Evolutionary conservation across 2,329 filamentous ascomycete genomes (phyloP), one percentile per base, ranked within the genome.

Genomic region (Aspergillaceae sp.): DNA sequence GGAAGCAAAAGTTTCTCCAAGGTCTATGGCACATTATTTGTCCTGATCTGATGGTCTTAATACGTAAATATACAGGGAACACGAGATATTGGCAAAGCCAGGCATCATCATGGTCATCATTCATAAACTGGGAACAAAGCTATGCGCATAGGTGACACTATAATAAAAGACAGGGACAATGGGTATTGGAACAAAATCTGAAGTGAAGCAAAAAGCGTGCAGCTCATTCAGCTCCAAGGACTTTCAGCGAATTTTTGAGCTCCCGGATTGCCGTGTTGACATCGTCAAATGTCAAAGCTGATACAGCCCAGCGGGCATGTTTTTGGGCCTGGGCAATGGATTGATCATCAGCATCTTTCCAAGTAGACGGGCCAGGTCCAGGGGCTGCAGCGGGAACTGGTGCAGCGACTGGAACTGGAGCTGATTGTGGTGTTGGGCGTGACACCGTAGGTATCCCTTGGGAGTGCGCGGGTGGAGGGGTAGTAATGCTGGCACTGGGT

Each of bases 261-360:
- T 98, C 90, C 59, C 83, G 83, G 4, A 97, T 83, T 0, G 92
- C 92, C 0, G 92, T 98, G 1, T 83, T 76, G 1, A 94, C 86
- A 63, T 98, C 92, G 56, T 98, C 92, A 66, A 98, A 98, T 58
- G 96, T 95, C 41, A 98, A 71, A 0, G 92, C 92, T 7, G 90
- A 96, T 37, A 97, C 94, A 0, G 92, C 92, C 87, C 88, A 98
- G 59, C 88, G 89, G 2, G 91, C 90, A 70, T 97, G 92, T 64
- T 97, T 98, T 65, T 95, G 89, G 4, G 92, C 91, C 56, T 83
- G 78, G 33, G 80, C 73, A 33, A 96, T 84, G 0, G 84, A 75
- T 48, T 89, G 84, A 52, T 95, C 87, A 7, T 84, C 76, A 4
- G 74, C 57, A 4, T 60, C 57, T n/a, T 66, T 62, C 11, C 62